Evolutionary conservation across 306 rosid genomes (phyloP).

Genomic region (Quercus bicolor): DNA sequence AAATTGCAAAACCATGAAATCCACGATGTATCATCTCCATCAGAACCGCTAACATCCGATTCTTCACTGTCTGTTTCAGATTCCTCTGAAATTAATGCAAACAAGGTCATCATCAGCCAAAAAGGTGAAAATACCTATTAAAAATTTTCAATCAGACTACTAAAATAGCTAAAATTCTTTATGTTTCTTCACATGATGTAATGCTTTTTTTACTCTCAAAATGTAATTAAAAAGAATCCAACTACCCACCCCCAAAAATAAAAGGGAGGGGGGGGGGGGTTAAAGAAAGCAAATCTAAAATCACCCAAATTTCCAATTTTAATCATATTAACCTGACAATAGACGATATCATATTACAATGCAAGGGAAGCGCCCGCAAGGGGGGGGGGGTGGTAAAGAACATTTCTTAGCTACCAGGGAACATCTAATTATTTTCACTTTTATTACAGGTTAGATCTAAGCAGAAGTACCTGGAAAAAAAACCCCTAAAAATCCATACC

Average conservation of each 20-base stretch:
- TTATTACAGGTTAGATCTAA: background rate
- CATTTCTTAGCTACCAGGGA: background rate
- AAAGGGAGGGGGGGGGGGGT: no score
- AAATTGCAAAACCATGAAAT: slow-evolving; percentile 98
- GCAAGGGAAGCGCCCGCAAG: no score
- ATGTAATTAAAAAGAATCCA: background rate
- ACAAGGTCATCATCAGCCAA: background rate
- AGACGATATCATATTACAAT: no score
- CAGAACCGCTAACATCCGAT: slow-evolving; percentile 97
- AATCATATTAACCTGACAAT: no score
- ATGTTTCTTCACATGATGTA: background rate
- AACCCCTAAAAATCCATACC: no score
- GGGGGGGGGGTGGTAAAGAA: no score
- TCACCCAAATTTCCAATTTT: no score
- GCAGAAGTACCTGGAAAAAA: background rate
- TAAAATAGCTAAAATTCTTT: background rate
- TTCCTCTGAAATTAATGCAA: slow-evolving; percentile 65
- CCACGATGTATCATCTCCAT: slow-evolving; percentile 97
- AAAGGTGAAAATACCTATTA: background rate
- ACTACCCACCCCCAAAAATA: no score
- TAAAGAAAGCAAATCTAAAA: no score
- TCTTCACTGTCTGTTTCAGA: slow-evolving; percentile 96
- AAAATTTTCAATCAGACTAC: background rate
- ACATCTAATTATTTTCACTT: background rate
- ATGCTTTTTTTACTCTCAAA: background rate